A percentile compares a stretch with the other conserved stretches of the same genome.
phyloP scores from a whole-genome alignment of 805 yeast genomes.

The Candida endomychidarum region DNA sequence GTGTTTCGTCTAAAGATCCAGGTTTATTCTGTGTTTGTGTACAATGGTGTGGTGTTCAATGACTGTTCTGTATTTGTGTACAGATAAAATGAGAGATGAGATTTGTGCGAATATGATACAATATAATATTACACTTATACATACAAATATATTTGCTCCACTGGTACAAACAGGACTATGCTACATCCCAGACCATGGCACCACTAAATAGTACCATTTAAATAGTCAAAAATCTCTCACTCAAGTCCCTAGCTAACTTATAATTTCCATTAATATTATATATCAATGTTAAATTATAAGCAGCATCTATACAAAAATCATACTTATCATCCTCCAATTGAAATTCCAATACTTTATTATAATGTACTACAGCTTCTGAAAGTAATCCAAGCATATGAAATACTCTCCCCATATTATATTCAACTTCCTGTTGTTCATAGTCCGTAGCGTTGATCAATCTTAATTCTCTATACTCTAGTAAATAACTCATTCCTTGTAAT shows the following conservation, averaged over 20 bases:
- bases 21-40: no score
- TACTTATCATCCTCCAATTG: slow-evolving; percentile 44
- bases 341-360: slow-evolving; percentile 60
- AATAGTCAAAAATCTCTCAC: slow-evolving; percentile 63
- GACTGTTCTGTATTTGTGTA: no score
- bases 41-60: slow-evolving; percentile 3
- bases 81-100: no score
- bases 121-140: no score
- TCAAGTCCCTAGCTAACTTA: slow-evolving; percentile 57
- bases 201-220: no score
- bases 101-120: no score
- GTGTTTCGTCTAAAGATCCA: no score
- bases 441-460: slow-evolving; percentile 41
- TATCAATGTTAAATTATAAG: slow-evolving; percentile 77
- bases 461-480: slow-evolving; percentile 66
- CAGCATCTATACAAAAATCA: slow-evolving; percentile 74
- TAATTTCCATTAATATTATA: slow-evolving; percentile 76
- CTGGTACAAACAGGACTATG: no score
- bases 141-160: no score
- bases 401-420: slow-evolving; percentile 79
- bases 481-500: slow-evolving; percentile 78
- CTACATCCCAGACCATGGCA: no score
- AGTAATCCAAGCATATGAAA: slow-evolving; percentile 82
- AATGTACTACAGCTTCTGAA: slow-evolving; percentile 70
- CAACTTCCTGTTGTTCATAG: slow-evolving; percentile 70